A percentile compares a stretch with the other conserved stretches of the same genome.
Evolutionary conservation across 345 rosid species (phyloP).

Genomic region (Raphanus sativus): DNA sequence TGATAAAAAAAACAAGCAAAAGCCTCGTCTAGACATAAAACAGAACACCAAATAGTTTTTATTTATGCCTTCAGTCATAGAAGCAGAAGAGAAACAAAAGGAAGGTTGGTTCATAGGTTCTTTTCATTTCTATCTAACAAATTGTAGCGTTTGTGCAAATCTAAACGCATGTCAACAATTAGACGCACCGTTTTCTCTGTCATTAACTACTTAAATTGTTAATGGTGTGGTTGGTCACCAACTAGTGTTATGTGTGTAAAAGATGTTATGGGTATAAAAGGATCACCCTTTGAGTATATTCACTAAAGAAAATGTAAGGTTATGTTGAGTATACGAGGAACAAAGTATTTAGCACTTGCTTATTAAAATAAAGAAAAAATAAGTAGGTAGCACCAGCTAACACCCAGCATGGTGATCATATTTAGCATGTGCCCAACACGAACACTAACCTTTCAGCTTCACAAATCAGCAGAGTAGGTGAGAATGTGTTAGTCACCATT

Average conservation of each 20-base stretch:
- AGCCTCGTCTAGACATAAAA: no score
- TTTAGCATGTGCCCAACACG: conserved; percentile 11
- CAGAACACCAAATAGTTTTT: no score
- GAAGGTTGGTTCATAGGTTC: no score
- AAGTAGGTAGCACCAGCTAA: not conserved
- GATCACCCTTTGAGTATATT: not conserved
- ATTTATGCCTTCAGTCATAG: no score
- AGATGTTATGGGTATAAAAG: no score
- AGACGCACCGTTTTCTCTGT: not conserved
- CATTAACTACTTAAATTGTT: not conserved
- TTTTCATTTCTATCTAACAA: no score
- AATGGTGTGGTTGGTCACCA: not conserved
- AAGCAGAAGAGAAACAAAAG: no score
- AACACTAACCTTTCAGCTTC: not conserved
- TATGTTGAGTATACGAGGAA: not conserved
- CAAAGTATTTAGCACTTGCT: not conserved
- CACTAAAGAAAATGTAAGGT: not conserved
- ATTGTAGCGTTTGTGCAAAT: no score
- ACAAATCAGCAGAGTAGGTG: not conserved
- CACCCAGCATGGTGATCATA: not conserved
- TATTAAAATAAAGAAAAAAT: not conserved
- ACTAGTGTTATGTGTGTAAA: not conserved
- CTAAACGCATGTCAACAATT: no score
- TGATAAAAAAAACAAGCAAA: no score
- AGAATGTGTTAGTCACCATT: not conserved